phyloP scores from a whole-genome alignment of 2,329 filamentous ascomycete genomes.

The Talaromyces funiculosus region DNA sequence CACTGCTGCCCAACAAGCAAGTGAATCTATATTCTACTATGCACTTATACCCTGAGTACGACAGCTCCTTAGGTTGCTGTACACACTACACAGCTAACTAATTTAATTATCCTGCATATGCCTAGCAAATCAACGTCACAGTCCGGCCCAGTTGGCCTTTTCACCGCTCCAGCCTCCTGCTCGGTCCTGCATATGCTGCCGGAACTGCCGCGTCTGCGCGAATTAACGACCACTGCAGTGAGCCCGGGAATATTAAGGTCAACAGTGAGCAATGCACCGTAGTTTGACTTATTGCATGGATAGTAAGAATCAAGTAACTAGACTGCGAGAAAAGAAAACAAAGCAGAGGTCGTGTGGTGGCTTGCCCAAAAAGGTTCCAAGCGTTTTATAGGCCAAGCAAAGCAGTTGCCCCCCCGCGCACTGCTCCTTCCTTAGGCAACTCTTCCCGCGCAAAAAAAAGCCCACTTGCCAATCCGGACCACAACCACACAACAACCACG shows the following conservation, averaged over 20 bases:
- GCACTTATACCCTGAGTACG: background rate
- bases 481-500: background rate
- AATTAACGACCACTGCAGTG: background rate
- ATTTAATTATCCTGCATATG: no score
- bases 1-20: constrained; percentile 8
- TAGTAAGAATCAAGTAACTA: background rate
- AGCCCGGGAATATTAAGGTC: background rate
- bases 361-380: constrained; percentile 2
- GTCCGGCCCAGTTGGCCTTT: background rate
- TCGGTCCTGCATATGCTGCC: background rate
- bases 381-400: background rate
- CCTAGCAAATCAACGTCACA: background rate
- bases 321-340: background rate
- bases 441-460: constrained; percentile 5
- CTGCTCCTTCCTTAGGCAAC: background rate
- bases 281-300: background rate
- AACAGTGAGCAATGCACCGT: background rate
- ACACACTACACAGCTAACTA: no score
- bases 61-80: background rate
- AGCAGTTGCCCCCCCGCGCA: background rate
- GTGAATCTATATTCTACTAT: background rate
- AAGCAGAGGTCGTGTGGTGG: constrained; percentile 4
- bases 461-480: background rate
- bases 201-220: background rate
- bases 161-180: background rate